A percentile compares a stretch with the other conserved stretches of the same genome.
These are phyloP conservation scores for Histomonas meleagridis DNA, from an alignment of 208 protist genomes.

Conservation along the genomic window DNA sequence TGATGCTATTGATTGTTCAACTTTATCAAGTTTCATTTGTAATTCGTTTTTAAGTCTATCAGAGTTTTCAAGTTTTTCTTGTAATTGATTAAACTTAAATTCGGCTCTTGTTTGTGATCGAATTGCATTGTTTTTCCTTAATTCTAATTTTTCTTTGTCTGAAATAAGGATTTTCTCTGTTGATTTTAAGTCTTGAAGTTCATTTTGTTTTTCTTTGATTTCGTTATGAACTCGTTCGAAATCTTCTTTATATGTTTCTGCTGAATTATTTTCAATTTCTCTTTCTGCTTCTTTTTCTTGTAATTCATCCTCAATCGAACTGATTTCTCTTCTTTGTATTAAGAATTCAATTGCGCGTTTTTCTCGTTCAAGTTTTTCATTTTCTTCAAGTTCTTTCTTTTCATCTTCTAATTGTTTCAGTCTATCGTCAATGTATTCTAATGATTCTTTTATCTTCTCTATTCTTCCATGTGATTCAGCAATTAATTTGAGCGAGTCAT, in stretches of 20 bases:
- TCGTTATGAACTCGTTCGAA: background rate
- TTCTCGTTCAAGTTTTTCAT: background rate
- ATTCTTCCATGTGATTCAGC: background rate
- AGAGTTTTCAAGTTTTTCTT: background rate
- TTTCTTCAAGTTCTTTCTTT: constrained; percentile 25
- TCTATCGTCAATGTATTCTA: constrained; percentile 18
- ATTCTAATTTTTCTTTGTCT: background rate
- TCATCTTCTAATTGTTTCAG: constrained; percentile 1
- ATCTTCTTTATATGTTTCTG: background rate
- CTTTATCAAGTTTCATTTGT: background rate
- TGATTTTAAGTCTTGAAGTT: background rate
- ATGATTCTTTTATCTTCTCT: background rate
- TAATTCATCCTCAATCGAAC: background rate
- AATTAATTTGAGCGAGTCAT: constrained; percentile 30
- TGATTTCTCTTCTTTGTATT: background rate
- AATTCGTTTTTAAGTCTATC: background rate
- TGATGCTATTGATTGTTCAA: background rate
- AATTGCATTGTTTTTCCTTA: background rate
- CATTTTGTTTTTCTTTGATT: background rate
- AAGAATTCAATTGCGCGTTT: background rate
- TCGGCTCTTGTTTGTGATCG: background rate
- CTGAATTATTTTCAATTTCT: background rate
- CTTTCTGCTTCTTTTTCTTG: background rate
- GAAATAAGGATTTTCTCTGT: background rate
- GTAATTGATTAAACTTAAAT: background rate